Evolutionary conservation across 2,329 filamentous ascomycete species (phyloP).

Genomic region (Pseudonectria foliicola): DNA sequence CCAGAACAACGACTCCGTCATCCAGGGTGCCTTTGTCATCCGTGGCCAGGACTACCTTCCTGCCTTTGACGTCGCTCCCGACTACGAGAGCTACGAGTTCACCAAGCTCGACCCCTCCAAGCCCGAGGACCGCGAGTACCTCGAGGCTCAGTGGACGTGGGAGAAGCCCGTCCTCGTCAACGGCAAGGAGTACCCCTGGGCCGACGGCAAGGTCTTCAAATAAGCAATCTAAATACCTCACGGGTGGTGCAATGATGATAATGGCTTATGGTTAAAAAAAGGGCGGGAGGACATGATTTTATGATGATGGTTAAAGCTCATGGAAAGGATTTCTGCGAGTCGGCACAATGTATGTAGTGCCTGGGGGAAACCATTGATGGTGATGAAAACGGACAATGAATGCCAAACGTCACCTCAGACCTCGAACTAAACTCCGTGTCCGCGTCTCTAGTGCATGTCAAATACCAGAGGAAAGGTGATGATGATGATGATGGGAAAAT

Average conservation of each 20-base stretch:
- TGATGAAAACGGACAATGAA: slow-evolving; percentile 15
- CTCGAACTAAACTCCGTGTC: not conserved
- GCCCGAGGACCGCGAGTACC: slow-evolving; percentile 73
- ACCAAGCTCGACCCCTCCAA: slow-evolving; percentile 90
- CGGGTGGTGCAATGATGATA: slow-evolving; percentile 21
- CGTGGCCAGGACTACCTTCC: slow-evolving; percentile 80
- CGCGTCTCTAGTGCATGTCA: too few relatives aligned
- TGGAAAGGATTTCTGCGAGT: slow-evolving; percentile 14
- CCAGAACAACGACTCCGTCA: slow-evolving; percentile 77
- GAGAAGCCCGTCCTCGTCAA: slow-evolving; percentile 73
- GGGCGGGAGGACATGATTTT: slow-evolving; percentile 21
- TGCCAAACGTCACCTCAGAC: slow-evolving; percentile 8
- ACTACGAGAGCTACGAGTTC: slow-evolving; percentile 95
- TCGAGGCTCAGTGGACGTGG: slow-evolving; percentile 87
- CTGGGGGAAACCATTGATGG: slow-evolving; percentile 11
- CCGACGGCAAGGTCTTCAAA: slow-evolving; percentile 98
- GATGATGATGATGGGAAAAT: too few relatives aligned
- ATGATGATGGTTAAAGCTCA: slow-evolving; percentile 21
- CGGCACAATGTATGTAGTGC: slow-evolving; percentile 14
- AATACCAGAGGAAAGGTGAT: too few relatives aligned
- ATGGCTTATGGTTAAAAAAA: slow-evolving; percentile 28
- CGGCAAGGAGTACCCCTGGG: slow-evolving; percentile 84
- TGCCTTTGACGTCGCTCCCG: slow-evolving; percentile 94
- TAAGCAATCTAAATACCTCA: slow-evolving; percentile 43
- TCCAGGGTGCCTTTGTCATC: slow-evolving; percentile 90